These are phyloP conservation scores for Ophiocordyceps camponoti-saundersi DNA, from an alignment of 2,329 filamentous ascomycete genomes.

Conservation along the genomic window DNA sequence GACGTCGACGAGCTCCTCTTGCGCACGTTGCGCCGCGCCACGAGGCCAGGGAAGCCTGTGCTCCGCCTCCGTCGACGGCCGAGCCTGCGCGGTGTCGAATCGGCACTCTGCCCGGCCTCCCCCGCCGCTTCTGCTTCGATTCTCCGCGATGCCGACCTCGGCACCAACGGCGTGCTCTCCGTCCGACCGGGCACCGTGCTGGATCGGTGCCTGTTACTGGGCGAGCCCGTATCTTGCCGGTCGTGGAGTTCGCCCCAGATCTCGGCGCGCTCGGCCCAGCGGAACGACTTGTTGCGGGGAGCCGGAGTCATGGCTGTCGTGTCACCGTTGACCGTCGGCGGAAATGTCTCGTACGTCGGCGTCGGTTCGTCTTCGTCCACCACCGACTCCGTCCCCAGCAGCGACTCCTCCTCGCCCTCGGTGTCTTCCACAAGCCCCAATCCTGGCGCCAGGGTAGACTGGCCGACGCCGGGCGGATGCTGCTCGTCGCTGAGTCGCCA, in stretches of 20 bases:
- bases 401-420: slow-evolving; percentile 40
- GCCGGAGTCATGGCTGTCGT: slow-evolving; percentile 18
- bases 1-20: slow-evolving; percentile 25
- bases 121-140: slow-evolving; percentile 10
- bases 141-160: slow-evolving; percentile 11
- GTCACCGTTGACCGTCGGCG: slow-evolving; percentile 17
- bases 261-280: slow-evolving; percentile 54
- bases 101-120: slow-evolving; percentile 13
- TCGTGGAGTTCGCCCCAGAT: slow-evolving; percentile 86
- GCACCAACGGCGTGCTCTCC: slow-evolving; percentile 23
- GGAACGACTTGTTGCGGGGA: slow-evolving; percentile 28
- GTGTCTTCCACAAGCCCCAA: slow-evolving; percentile 64
- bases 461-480: slow-evolving; percentile 38
- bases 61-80: slow-evolving; percentile 34
- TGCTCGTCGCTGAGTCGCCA: slow-evolving; percentile 80
- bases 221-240: slow-evolving; percentile 31
- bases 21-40: slow-evolving; percentile 27
- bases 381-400: slow-evolving; percentile 29
- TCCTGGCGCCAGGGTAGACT: slow-evolving; percentile 63
- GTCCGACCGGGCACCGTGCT: slow-evolving; percentile 26
- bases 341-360: slow-evolving; percentile 31
- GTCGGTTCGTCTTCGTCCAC: slow-evolving; percentile 22
- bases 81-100: slow-evolving; percentile 14
- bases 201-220: slow-evolving; percentile 24
- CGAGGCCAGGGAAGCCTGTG: slow-evolving; percentile 45